Evolutionary conservation across 305 asterid genomes (phyloP), one percentile per base, ranked within the genome.

Genomic region (Andrographis paniculata): DNA sequence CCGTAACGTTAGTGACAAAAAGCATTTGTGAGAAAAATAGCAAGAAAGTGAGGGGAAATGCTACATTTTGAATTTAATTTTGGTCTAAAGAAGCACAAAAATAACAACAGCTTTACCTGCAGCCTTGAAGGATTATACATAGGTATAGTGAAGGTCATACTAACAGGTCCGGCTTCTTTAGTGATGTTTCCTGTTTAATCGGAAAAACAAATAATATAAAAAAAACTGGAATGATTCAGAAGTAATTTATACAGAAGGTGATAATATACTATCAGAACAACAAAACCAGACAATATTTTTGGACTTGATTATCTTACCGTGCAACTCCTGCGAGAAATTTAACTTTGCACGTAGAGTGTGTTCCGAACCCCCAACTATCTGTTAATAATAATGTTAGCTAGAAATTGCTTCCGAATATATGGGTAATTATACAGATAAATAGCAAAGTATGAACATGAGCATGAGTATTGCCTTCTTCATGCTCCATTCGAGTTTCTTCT

Each of bases 121-220:
- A 91, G 93, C 75, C 94, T 77, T 52, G 99, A 91, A 61, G 94
- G 92, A 64, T 91, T 91, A 62, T 91, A 67, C 99, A 91, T 91
- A 17, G 99, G 99, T 65, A 91, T 80, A 31, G 95, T 91, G 75
- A 91, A 91, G 42, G 85, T 86, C 95, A 91, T 80, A 71, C 94
- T 86, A 60, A 91, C 96, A 31, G 99, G 99, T 33, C 99, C 99
- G 42, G 96, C 99, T 73, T 91, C 99, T 73, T 91, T 91, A 1
- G 96, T 86, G 62, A 91, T 72, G 62, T 86, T 91, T 65, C 96
- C 99, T 86, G 69, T 20, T 53, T n/a, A n/a, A 61, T 45, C 65
- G 45, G 56, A 51, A 53, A 20, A 27, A 42, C 30, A 24, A 53
- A 40, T 19, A 15, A 23, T 17, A 40, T 60, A 23, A 45, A 27